Conservation (phyloP, 2,329 filamentous ascomycete species). For the Penicillium sp. region DNA sequence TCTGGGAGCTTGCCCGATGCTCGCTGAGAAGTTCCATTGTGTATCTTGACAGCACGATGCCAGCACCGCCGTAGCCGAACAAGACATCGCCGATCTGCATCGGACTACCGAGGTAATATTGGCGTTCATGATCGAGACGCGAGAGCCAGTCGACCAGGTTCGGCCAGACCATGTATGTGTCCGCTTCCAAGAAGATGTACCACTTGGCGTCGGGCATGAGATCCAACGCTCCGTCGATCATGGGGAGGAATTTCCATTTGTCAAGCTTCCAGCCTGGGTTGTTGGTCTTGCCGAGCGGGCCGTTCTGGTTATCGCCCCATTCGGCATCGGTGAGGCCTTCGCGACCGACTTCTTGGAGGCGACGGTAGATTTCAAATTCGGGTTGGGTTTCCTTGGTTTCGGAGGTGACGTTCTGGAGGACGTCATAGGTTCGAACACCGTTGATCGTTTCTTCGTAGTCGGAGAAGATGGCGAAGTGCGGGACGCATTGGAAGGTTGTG, state of each 20-base stretch:
- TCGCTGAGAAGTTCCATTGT: slow-evolving; percentile 44
- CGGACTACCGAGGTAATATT: slow-evolving; percentile 56
- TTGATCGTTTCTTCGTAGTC: slow-evolving; percentile 31
- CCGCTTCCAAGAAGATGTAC: slow-evolving; percentile 61
- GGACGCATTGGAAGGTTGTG: slow-evolving; percentile 31
- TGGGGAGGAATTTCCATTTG: slow-evolving; percentile 60
- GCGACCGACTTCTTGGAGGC: slow-evolving; percentile 45
- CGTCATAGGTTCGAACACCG: slow-evolving; percentile 27
- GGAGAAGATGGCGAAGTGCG: slow-evolving; percentile 32
- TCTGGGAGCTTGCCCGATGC: slow-evolving; percentile 40
- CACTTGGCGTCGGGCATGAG: slow-evolving; percentile 52
- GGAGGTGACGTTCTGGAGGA: slow-evolving; percentile 28
- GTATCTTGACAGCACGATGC: slow-evolving; percentile 52
- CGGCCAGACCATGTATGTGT: slow-evolving; percentile 58
- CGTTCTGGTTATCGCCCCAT: slow-evolving; percentile 32
- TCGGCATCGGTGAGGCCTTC: slow-evolving; percentile 38
- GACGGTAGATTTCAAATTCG: slow-evolving; percentile 54
- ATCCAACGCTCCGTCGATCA: slow-evolving; percentile 51
- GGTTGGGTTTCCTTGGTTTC: slow-evolving; percentile 25
- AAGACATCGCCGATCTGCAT: slow-evolving; percentile 51
- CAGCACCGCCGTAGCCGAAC: slow-evolving; percentile 55
- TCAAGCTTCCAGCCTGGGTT: slow-evolving; percentile 55
- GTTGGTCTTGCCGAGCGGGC: slow-evolving; percentile 40
- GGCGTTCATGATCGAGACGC: slow-evolving; percentile 47
- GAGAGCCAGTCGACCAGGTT: slow-evolving; percentile 56